phyloP scores from a whole-genome alignment of 2,329 filamentous ascomycete species.

The Pleurostoma richardsiae region DNA sequence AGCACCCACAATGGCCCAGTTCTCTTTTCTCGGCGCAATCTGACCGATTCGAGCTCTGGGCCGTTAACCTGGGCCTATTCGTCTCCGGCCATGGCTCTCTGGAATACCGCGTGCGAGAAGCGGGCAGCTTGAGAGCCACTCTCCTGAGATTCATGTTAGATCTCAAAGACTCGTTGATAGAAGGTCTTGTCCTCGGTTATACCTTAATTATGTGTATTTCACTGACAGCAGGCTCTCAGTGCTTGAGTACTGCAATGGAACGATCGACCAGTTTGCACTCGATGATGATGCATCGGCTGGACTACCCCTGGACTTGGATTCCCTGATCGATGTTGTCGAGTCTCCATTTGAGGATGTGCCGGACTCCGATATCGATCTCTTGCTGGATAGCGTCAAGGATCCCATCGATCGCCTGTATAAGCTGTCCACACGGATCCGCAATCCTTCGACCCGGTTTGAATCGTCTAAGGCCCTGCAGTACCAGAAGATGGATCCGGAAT shows the following conservation, averaged over 20 bases:
- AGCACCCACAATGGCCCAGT: neutral
- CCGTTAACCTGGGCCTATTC: slow-evolving; percentile 4
- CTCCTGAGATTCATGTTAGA: slow-evolving; percentile 1
- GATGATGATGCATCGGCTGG: too few relatives aligned
- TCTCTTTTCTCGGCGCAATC: neutral
- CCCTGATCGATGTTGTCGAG: too few relatives aligned
- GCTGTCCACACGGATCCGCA: slow-evolving; percentile 2
- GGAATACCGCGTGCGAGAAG: slow-evolving; percentile 3
- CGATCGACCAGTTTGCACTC: too few relatives aligned
- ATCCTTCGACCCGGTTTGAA: slow-evolving; percentile 2
- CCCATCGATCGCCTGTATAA: slow-evolving; percentile 4
- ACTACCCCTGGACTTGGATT: too few relatives aligned
- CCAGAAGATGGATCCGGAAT: slow-evolving; percentile 1
- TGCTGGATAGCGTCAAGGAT: slow-evolving; percentile 2
- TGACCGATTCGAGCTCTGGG: slow-evolving; percentile 4
- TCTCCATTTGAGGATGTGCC: too few relatives aligned
- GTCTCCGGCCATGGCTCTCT: slow-evolving; percentile 3
- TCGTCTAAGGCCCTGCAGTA: neutral
- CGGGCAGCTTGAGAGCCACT: neutral
- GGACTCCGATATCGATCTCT: neutral
- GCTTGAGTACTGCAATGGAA: too few relatives aligned
- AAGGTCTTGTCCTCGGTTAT: too few relatives aligned
- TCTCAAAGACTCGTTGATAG: neutral
- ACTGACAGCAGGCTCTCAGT: too few relatives aligned
- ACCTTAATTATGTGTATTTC: too few relatives aligned